phyloP scores from a whole-genome alignment of 2,329 filamentous ascomycete species.

The Xylaria sp. region DNA sequence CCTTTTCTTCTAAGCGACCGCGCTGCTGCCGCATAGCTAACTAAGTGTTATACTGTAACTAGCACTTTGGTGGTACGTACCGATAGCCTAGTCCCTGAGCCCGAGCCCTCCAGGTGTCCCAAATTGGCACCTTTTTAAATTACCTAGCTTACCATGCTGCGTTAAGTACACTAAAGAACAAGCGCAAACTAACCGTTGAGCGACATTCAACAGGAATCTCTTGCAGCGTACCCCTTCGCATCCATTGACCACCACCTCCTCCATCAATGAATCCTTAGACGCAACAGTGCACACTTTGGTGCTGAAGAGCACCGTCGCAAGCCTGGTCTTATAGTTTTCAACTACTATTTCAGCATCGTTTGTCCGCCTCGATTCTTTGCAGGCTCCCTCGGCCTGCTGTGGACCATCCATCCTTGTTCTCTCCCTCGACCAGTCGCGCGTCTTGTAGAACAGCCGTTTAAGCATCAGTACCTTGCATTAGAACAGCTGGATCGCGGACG shows the following conservation, averaged over 20 bases:
- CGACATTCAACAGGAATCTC: neutral
- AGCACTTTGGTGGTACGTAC: slow-evolving; percentile 30
- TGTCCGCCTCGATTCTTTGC: too few species aligned
- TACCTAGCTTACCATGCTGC: slow-evolving; percentile 20
- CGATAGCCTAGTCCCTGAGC: slow-evolving; percentile 8
- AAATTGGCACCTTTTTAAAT: slow-evolving; percentile 29
- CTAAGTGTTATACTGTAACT: neutral
- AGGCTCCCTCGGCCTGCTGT: neutral
- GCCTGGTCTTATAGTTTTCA: slow-evolving; percentile 26
- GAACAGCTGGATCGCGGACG: neutral
- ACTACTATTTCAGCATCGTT: slow-evolving; percentile 14
- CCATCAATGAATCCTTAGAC: slow-evolving; percentile 34
- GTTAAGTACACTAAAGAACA: slow-evolving; percentile 1
- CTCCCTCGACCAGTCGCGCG: slow-evolving; percentile 15
- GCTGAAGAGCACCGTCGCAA: slow-evolving; percentile 28
- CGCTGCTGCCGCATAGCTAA: slow-evolving; percentile 8
- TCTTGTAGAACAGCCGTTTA: slow-evolving; percentile 6
- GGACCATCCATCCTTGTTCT: neutral
- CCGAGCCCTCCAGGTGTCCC: slow-evolving; percentile 31
- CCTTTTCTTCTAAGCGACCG: slow-evolving; percentile 6
- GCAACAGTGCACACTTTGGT: slow-evolving; percentile 24
- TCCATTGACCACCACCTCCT: slow-evolving; percentile 10
- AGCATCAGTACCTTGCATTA: slow-evolving; percentile 23
- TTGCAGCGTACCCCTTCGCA: slow-evolving; percentile 5
- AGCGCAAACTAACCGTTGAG: slow-evolving; percentile 23